A percentile compares a stretch with the other conserved stretches of the same genome.
These are phyloP conservation scores for Cytospora piceicola DNA, from an alignment of 2,329 filamentous ascomycete genomes.

Conservation along the genomic window DNA sequence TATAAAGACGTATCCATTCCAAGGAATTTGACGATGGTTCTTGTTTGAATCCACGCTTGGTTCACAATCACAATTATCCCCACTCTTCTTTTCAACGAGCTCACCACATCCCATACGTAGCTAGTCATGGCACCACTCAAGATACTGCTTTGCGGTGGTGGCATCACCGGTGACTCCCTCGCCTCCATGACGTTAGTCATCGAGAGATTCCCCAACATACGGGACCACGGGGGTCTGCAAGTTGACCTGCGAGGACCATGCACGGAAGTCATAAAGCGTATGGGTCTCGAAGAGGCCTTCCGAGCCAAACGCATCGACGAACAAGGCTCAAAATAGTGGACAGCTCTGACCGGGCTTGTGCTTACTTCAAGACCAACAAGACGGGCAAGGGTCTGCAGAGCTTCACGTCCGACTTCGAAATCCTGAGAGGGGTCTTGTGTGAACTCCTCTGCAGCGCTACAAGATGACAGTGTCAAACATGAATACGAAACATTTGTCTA, in stretches of 20 bases:
- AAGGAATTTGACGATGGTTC: no score
- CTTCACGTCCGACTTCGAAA: conserved; percentile 61
- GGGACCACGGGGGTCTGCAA: conserved; percentile 48
- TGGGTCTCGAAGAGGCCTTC: conserved; percentile 46
- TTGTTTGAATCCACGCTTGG: no score
- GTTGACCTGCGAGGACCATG: conserved; percentile 51
- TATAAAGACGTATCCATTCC: no score
- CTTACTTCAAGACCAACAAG: conserved; percentile 45
- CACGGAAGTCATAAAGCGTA: conserved; percentile 42
- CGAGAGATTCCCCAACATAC: conserved; percentile 45
- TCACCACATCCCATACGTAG: background rate
- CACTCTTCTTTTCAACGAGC: no score
- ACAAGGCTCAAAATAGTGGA: conserved; percentile 54
- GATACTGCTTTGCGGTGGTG: conserved; percentile 54
- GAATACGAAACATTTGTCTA: conserved; percentile 37
- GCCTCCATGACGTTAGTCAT: conserved; percentile 49
- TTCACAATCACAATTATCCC: no score
- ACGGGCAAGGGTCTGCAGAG: conserved; percentile 48
- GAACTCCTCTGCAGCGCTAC: conserved; percentile 51
- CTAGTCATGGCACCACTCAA: conserved; percentile 41
- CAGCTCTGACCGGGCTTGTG: conserved; percentile 41
- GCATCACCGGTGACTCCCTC: conserved; percentile 49
- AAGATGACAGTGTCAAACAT: conserved; percentile 34
- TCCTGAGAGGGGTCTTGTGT: conserved; percentile 61
- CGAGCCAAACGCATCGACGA: conserved; percentile 48